Conservation (phyloP, 1,284 basidiomycete genomes). For the Austroboletus sp. region DNA sequence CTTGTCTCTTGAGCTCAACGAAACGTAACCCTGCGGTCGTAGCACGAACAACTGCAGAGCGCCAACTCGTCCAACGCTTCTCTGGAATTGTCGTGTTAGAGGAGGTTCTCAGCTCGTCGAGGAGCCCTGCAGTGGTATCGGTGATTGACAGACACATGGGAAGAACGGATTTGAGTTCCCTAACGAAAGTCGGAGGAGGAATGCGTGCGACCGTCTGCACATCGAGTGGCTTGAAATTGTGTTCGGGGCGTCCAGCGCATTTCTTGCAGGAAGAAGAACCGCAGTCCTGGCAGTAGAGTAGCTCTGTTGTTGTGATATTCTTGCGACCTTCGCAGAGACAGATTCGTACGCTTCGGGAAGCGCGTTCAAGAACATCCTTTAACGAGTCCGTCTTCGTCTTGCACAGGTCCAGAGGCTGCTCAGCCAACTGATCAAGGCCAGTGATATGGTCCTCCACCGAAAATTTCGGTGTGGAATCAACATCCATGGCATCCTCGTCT, state of each 20-base stretch:
- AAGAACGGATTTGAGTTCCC: conserved; percentile 69
- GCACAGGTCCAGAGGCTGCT: conserved; percentile 64
- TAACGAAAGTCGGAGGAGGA: conserved; percentile 66
- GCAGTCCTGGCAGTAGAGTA: conserved; percentile 73
- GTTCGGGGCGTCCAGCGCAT: conserved; percentile 86
- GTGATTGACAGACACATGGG: conserved; percentile 79
- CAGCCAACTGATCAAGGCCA: conserved; percentile 61
- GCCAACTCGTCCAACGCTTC: conserved; percentile 63
- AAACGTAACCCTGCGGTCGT: conserved; percentile 69
- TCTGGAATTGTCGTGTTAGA: conserved; percentile 42
- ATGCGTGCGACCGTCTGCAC: conserved; percentile 46
- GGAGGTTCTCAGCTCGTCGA: conserved; percentile 49
- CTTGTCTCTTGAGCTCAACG: conserved; percentile 80
- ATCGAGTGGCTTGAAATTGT: conserved; percentile 61
- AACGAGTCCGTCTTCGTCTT: conserved; percentile 47
- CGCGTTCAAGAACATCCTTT: conserved; percentile 55
- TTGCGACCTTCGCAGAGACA: conserved; percentile 87
- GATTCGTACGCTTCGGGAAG: conserved; percentile 67
- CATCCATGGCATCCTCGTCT: conserved; percentile 41
- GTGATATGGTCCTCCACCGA: conserved; percentile 50
- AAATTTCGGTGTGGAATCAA: conserved; percentile 34
- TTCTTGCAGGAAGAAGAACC: conserved; percentile 74
- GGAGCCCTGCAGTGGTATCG: conserved; percentile 45
- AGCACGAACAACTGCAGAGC: conserved; percentile 59
- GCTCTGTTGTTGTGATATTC: conserved; percentile 63